phyloP scores from a whole-genome alignment of 257 asterid genomes.

The Lavandula angustifolia region DNA sequence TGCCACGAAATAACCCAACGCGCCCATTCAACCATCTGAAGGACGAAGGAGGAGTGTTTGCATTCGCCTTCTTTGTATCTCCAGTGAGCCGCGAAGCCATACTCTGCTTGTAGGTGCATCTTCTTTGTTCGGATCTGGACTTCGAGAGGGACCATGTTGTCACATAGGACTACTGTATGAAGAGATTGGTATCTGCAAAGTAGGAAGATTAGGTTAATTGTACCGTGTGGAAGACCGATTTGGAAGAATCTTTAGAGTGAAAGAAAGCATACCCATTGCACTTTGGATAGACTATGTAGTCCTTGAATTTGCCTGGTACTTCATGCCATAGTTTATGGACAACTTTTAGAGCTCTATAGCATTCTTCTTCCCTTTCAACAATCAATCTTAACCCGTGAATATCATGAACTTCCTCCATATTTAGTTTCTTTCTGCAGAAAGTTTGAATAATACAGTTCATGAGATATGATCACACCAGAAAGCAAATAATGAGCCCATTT shows the following conservation, averaged over 20 bases:
- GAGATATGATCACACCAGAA: conserved; percentile 17
- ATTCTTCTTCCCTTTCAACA: conserved; percentile 79
- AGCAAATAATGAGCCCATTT: conserved; percentile 6
- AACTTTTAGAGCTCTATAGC: conserved; percentile 70
- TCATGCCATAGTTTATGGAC: conserved; percentile 76
- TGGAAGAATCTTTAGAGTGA: neutral
- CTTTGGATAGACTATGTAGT: conserved; percentile 74
- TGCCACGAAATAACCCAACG: conserved; percentile 96
- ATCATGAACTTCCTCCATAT: conserved; percentile 82
- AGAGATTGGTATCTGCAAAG: conserved; percentile 75
- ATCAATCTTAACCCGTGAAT: conserved; percentile 85
- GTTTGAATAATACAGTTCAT: conserved; percentile 7
- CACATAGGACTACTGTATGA: conserved; percentile 70
- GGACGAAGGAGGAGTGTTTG: conserved; percentile 66
- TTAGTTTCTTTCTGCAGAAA: conserved; percentile 69
- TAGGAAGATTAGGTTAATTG: conserved; percentile 13
- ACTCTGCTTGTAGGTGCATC: conserved; percentile 95
- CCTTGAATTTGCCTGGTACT: conserved; percentile 81
- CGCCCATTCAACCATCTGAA: conserved; percentile 97
- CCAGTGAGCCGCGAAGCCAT: conserved; percentile 92
- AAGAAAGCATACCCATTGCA: conserved; percentile 68
- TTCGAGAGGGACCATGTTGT: conserved; percentile 70
- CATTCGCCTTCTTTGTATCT: conserved; percentile 87
- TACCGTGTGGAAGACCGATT: neutral
- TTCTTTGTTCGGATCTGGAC: conserved; percentile 85